Base-by-base conservation (phyloP, 257 asterid genomes). In the Rehmannia glutinosa region DNA sequence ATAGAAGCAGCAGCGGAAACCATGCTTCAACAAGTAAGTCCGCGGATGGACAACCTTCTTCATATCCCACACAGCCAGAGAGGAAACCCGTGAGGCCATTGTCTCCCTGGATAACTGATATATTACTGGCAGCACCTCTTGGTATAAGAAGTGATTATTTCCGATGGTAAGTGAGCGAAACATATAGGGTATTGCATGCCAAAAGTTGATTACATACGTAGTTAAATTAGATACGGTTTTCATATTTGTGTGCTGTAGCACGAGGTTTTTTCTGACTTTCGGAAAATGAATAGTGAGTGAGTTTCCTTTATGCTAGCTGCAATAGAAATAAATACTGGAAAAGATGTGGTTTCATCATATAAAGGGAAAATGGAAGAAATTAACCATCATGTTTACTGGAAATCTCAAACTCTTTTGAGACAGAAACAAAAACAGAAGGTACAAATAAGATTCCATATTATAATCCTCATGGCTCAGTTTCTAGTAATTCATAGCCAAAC, bases 121-220 rank as follows among this genome's bases (percentile, higher is more conserved):
- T 94, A 75, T 68, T 94, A 80, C 96, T 94, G 41, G 93, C 96
- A 10, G 96, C 97, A 51, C 99, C 99, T 74, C 88, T 88, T 67
- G 96, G 92, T 28, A 86, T 94, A 64, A 85, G 99, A 87, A 94
- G 96, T 76, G 99, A 94, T 78, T 94, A 94, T 86, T 94, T 94
- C 75, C 87, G 99, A 68, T 94, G 99, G 99, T 93, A 65, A 83
- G 96, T 80, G 49, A 68, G 73, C 36, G 64, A 64, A 56, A 54
- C 56, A 33, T 64, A 27, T 36, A n/a, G 15, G 61, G 27, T 23
- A 28, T 54, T 17, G 12, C 53, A 53, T 57, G 64, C 57, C 16
- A 43, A 51, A 47, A 20, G 43, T 63, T 35, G 51, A 28, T 41
- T 20, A n/a, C 5, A 20, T 16, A 25, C 32, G 66, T 12, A 10